phyloP scores from a whole-genome alignment of 2,329 filamentous ascomycete species.

The Colletotrichum sp. region DNA sequence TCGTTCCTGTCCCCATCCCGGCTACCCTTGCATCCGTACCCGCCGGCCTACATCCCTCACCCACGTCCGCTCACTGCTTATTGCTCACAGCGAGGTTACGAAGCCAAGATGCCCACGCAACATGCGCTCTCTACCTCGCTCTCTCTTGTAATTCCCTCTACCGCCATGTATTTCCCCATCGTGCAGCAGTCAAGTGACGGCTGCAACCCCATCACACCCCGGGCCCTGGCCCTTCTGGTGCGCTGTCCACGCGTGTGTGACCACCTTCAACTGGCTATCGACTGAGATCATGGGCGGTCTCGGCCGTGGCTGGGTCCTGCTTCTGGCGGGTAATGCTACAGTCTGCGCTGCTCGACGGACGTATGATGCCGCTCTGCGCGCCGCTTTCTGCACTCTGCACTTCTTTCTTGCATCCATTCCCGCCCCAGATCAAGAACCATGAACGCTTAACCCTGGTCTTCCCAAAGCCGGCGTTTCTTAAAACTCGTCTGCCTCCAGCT shows the following conservation, averaged over 20 bases:
- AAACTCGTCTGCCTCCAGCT: conserved; percentile 33
- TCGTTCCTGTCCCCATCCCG: neutral
- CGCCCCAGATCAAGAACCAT: neutral
- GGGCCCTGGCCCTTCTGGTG: neutral
- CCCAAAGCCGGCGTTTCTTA: conserved; percentile 22
- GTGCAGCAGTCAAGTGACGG: conserved; percentile 13
- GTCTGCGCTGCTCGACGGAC: neutral
- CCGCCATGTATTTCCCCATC: conserved; percentile 1
- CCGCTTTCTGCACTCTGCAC: conserved; percentile 12
- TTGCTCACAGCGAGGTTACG: neutral
- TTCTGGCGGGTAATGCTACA: conserved; percentile 3
- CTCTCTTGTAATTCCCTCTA: neutral
- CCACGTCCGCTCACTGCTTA: neutral
- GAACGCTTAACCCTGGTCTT: neutral
- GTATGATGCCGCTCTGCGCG: neutral
- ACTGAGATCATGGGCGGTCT: conserved; percentile 31
- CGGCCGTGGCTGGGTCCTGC: conserved; percentile 34
- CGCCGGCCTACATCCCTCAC: conserved; percentile 17
- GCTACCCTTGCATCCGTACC: conserved; percentile 7
- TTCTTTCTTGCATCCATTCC: conserved; percentile 18
- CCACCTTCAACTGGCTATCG: conserved; percentile 28
- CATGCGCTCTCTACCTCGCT: neutral
- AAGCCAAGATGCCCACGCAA: neutral
- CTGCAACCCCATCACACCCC: neutral
- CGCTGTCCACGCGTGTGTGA: conserved; percentile 10